Percentiles rank a stretch among this genome's conserved stretches.
phyloP scores from a whole-genome alignment of 2,329 filamentous ascomycete genomes.

The Colletotrichum magnum region DNA sequence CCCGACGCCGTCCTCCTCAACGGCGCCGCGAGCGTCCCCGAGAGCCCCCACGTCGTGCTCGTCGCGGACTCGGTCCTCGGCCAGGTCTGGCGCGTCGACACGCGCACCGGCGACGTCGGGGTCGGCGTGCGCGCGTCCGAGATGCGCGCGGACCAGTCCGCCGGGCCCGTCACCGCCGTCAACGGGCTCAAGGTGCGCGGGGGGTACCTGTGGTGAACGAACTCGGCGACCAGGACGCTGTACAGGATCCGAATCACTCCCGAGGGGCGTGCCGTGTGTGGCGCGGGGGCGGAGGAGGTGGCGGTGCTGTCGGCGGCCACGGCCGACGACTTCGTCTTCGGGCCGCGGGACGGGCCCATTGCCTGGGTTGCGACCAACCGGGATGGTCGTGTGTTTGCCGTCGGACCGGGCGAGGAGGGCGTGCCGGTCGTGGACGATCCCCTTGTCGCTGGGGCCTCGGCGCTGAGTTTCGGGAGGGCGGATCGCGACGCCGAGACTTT shows the following conservation, averaged over 20 bases:
- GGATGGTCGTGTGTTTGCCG: conserved; percentile 33
- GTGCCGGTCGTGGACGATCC: not conserved
- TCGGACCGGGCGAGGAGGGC: conserved; percentile 25
- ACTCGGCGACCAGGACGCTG: conserved; percentile 55
- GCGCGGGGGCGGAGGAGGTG: conserved; percentile 36
- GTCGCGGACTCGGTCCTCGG: conserved; percentile 46
- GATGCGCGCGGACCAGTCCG: conserved; percentile 46
- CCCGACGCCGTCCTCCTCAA: conserved; percentile 44
- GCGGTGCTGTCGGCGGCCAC: conserved; percentile 29
- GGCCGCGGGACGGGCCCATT: not conserved
- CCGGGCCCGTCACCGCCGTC: conserved; percentile 52
- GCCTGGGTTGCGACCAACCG: conserved; percentile 41
- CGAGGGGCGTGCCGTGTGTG: conserved; percentile 5
- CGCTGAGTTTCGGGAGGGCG: not conserved
- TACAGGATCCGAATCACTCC: conserved; percentile 40
- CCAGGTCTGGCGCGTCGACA: conserved; percentile 46
- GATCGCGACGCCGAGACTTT: not conserved
- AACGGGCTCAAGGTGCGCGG: conserved; percentile 57
- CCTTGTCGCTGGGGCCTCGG: not conserved
- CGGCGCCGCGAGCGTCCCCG: conserved; percentile 43
- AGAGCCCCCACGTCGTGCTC: conserved; percentile 39
- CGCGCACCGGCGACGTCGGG: conserved; percentile 38
- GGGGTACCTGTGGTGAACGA: conserved; percentile 62
- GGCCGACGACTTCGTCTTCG: conserved; percentile 44
- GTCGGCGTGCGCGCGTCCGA: conserved; percentile 43